These are phyloP conservation scores for Candida broadrunensis DNA, from an alignment of 805 yeast genomes.

Conservation along the genomic window DNA sequence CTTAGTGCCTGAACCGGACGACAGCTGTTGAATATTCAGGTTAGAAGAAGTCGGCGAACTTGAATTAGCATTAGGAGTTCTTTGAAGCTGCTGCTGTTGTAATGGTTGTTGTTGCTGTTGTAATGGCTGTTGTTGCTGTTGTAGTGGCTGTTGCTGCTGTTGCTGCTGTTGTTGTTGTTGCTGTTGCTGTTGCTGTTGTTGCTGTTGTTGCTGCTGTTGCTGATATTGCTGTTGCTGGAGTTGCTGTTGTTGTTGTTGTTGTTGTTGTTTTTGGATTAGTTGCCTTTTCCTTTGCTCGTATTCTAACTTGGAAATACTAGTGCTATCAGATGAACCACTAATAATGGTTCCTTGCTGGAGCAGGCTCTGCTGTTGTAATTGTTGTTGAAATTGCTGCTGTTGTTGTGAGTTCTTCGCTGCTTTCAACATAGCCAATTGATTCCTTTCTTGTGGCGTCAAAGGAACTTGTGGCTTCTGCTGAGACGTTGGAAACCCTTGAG, in stretches of 20 bases:
- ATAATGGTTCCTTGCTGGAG: slow-evolving; percentile 1
- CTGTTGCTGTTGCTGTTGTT: slow-evolving; percentile 18
- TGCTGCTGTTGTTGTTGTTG: background rate
- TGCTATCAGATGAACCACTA: background rate
- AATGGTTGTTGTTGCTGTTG: no score
- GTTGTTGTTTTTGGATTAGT: slow-evolving; percentile 7
- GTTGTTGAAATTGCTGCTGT: slow-evolving; percentile 13
- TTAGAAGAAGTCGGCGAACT: no score
- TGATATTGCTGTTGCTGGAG: slow-evolving; percentile 1
- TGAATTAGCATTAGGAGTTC: no score
- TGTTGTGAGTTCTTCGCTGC: slow-evolving; percentile 26
- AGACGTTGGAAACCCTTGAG: background rate
- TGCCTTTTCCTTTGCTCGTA: background rate
- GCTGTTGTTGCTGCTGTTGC: slow-evolving; percentile 9
- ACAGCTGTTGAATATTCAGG: no score
- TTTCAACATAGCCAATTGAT: slow-evolving; percentile 39
- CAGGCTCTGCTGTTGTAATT: slow-evolving; percentile 5
- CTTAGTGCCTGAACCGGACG: no score
- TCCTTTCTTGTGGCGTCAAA: slow-evolving; percentile 42
- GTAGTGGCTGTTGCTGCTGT: no score
- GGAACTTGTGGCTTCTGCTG: slow-evolving; percentile 2
- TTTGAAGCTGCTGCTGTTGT: no score
- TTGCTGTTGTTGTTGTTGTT: slow-evolving; percentile 10
- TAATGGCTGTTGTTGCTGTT: no score
- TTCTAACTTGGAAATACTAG: background rate